Evolutionary conservation across 768 basidiomycete genomes (phyloP).

Genomic region (Rickenella mellea): DNA sequence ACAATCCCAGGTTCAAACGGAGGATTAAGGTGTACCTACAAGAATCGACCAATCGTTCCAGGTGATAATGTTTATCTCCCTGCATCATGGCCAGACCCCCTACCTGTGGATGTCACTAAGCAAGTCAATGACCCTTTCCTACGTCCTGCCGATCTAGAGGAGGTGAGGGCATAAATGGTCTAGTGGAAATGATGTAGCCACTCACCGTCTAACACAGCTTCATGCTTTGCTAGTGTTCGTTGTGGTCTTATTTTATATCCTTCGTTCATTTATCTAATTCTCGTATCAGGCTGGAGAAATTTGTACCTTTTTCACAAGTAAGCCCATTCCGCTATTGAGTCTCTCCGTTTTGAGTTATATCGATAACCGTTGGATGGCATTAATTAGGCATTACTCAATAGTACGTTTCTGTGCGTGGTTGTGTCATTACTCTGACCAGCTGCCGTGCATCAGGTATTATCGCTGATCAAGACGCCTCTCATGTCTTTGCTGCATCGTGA

Average conservation of each 20-base stretch:
- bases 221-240: conserved; percentile 53
- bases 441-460: conserved; percentile 33
- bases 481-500: conserved; percentile 23
- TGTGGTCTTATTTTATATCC: background rate
- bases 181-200: no score
- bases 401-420: conserved; percentile 17
- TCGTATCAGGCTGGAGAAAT: conserved; percentile 33
- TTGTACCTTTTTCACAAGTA: conserved; percentile 32
- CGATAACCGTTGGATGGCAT: no score
- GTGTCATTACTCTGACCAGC: background rate
- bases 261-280: conserved; percentile 4
- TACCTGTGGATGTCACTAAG: background rate
- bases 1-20: background rate
- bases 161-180: background rate
- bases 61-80: conserved; percentile 39
- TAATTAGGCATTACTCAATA: conserved; percentile 26
- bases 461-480: conserved; percentile 33
- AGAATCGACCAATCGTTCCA: conserved; percentile 21
- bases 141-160: conserved; percentile 1
- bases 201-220: conserved; percentile 28
- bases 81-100: conserved; percentile 28
- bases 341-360: no score
- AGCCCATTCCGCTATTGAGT: conserved; percentile 3
- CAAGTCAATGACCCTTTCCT: background rate
- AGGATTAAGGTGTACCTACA: conserved; percentile 34